Base-by-base conservation (phyloP, 257 asterid species). In the Echium plantagineum region DNA sequence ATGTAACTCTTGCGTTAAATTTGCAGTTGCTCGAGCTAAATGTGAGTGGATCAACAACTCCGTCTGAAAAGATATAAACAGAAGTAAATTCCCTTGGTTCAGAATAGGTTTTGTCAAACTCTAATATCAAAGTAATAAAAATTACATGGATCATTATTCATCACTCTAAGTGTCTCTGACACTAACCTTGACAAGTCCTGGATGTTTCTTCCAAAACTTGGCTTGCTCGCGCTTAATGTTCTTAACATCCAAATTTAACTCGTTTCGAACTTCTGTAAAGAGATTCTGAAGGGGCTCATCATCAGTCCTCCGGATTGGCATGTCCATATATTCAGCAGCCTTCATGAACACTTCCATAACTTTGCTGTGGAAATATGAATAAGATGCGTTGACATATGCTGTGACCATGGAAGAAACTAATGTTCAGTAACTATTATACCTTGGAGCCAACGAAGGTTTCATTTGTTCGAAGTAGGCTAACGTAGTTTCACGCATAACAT, bases 131-230 rank as follows among this genome's bases (percentile, higher is more conserved):
- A 54, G 20, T 15, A 47, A 60, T 62, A 48, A 61, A 60, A 56
- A 15, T 16, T 63, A 48, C 26, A 19, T 52, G 13, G 62, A 30
- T 58, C 52, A 28, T 38, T 26, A 51, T 31, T 32, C 61, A 53
- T 74, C 71, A 42, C 16, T 42, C 17, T 35, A 2, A 35, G 15
- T 24, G 26, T 10, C n/a, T 22, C 15, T 5, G 51, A 22, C 18
- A 19, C 59, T 72, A 74, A 85, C 98, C 95, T 88, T 91, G 71
- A 83, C 77, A 66, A 76, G 71, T 32, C 90, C 85, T 0, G 96
- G 95, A 65, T 85, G 95, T 79, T 80, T 94, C 80, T 85, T 85
- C 95, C 94, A 91, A 71, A 83, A 91, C 72, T 91, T 91, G 38
- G 90, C 82, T 77, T 88, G 95, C 62, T 91, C 98, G 71, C 78